Percentiles rank a stretch among this genome's conserved stretches.
Evolutionary conservation across 805 yeast species (phyloP).

Genomic region (Candida nanaspora): DNA sequence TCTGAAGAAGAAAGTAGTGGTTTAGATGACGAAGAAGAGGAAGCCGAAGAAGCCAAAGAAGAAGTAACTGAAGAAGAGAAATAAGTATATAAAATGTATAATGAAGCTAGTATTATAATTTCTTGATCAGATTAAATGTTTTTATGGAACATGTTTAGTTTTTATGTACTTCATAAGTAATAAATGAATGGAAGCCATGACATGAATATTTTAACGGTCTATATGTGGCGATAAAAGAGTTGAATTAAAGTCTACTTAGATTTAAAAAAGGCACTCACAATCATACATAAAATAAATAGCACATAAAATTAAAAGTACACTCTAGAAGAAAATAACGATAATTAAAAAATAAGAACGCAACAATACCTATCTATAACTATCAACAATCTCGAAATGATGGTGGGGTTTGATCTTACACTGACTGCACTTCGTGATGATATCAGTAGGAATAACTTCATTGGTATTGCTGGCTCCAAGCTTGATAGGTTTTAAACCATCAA

Average conservation of each 20-base stretch:
- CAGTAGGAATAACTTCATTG: constrained; percentile 16
- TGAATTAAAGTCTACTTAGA: too few relatives aligned
- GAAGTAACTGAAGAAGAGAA: neutral
- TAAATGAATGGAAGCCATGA: too few relatives aligned
- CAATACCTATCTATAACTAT: neutral
- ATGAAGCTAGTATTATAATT: neutral
- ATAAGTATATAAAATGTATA: neutral
- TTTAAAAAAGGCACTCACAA: too few relatives aligned
- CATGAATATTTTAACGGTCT: too few relatives aligned
- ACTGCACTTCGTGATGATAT: constrained; percentile 18
- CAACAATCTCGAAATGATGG: constrained; percentile 6
- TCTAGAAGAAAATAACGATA: too few relatives aligned
- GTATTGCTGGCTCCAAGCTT: constrained; percentile 8
- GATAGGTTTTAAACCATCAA: constrained; percentile 16
- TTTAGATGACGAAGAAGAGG: constrained; percentile 2
- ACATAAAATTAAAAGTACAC: too few relatives aligned
- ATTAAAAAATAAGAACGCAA: too few relatives aligned
- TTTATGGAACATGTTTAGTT: too few relatives aligned
- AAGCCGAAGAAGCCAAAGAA: neutral
- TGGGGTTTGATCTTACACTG: constrained; percentile 11
- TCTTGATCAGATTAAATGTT: neutral
- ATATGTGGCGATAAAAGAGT: too few relatives aligned
- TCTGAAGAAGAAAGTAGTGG: constrained; percentile 18
- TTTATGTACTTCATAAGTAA: too few relatives aligned
- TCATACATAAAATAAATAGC: too few relatives aligned